These are phyloP conservation scores for Cercospora janseana DNA, from an alignment of 2,329 filamentous ascomycete genomes.

Conservation along the genomic window DNA sequence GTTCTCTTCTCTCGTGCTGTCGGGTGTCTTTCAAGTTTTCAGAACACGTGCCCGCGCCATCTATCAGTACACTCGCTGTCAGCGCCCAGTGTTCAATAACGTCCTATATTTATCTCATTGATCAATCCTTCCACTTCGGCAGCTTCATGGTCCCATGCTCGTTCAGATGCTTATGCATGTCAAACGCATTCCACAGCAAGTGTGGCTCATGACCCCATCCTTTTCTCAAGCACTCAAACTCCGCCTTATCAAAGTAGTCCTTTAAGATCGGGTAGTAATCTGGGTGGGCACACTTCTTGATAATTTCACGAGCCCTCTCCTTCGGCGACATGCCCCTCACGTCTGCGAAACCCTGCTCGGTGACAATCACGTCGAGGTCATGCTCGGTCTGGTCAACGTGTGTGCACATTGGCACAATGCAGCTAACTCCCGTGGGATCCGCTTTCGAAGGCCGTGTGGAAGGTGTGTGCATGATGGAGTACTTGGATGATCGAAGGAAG, in stretches of 20 bases:
- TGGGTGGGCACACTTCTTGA: constrained; percentile 81
- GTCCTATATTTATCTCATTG: background rate
- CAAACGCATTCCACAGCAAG: constrained; percentile 79
- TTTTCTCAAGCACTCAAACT: constrained; percentile 80
- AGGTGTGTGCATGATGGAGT: constrained; percentile 92
- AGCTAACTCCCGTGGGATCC: constrained; percentile 76
- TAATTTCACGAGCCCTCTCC: constrained; percentile 80
- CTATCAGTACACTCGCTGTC: constrained; percentile 18
- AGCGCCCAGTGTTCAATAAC: background rate
- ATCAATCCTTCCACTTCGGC: constrained; percentile 54
- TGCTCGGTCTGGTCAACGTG: constrained; percentile 93
- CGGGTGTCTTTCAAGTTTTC: no score
- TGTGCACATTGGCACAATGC: constrained; percentile 92
- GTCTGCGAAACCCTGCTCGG: constrained; percentile 74
- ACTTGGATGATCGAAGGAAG: constrained; percentile 75
- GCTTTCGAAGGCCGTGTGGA: constrained; percentile 76
- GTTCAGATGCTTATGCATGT: constrained; percentile 80
- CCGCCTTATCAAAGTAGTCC: constrained; percentile 81
- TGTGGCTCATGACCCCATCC: constrained; percentile 90
- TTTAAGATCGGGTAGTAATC: constrained; percentile 78
- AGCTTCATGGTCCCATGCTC: constrained; percentile 91
- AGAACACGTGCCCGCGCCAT: constrained; percentile 14
- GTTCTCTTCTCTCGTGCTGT: no score
- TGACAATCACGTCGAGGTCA: constrained; percentile 86
- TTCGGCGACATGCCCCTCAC: constrained; percentile 76